Conservation (phyloP, 2,329 filamentous ascomycete species). For the Cercospora sp. region DNA sequence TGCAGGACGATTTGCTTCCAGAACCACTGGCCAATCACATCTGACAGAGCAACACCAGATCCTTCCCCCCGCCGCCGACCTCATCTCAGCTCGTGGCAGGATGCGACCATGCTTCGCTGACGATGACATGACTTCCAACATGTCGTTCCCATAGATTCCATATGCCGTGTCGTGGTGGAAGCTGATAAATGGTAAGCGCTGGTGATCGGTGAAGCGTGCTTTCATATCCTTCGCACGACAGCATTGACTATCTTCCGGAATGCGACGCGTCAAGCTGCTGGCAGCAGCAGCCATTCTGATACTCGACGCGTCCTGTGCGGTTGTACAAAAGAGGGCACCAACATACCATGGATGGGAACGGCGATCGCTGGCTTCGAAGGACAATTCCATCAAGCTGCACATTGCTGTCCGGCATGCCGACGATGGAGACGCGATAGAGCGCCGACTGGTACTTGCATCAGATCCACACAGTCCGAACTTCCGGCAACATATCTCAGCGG, state of each 20-base stretch:
- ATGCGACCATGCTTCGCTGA: background rate
- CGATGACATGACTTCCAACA: background rate
- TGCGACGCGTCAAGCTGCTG: background rate
- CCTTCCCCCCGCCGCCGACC: slow-evolving; percentile 2
- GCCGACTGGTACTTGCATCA: slow-evolving; percentile 14
- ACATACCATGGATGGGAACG: slow-evolving; percentile 19
- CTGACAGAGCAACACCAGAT: background rate
- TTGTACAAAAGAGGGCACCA: slow-evolving; percentile 18
- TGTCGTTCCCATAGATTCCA: background rate
- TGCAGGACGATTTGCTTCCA: background rate
- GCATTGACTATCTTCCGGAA: background rate
- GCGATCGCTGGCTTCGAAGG: slow-evolving; percentile 21
- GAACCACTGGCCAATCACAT: background rate
- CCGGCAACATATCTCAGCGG: slow-evolving; percentile 22
- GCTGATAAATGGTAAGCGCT: background rate
- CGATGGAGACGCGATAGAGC: slow-evolving; percentile 18
- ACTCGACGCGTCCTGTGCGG: slow-evolving; percentile 5
- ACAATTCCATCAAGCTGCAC: slow-evolving; percentile 26
- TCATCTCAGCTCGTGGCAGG: slow-evolving; percentile 8
- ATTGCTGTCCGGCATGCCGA: slow-evolving; percentile 26
- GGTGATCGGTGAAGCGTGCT: background rate
- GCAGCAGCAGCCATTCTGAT: background rate
- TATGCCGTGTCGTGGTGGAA: background rate
- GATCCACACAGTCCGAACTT: slow-evolving; percentile 21
- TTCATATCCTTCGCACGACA: background rate